phyloP scores from a whole-genome alignment of 2,329 filamentous ascomycete genomes.

The Monilinia fructigena region DNA sequence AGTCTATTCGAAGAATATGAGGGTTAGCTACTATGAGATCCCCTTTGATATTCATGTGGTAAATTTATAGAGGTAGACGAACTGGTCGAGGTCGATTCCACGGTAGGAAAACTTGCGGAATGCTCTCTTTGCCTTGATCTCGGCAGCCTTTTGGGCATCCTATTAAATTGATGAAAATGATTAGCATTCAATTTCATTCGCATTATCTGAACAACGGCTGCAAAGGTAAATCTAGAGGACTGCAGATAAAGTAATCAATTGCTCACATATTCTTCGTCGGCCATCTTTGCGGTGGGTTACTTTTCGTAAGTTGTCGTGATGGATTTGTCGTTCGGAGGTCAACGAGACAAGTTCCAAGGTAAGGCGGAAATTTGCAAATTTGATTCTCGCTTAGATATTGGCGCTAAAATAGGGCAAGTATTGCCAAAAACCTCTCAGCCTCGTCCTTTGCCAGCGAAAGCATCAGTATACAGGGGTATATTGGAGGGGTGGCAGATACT shows the following conservation, averaged over 20 bases:
- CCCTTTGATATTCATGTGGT: conserved; percentile 39
- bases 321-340: conserved; percentile 25
- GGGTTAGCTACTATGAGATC: conserved; percentile 40
- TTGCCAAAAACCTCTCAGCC: conserved; percentile 11
- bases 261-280: conserved; percentile 72
- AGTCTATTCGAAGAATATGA: conserved; percentile 61
- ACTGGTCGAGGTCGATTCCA: conserved; percentile 99
- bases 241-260: conserved; percentile 24
- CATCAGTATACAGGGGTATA: neutral
- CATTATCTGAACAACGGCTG: neutral
- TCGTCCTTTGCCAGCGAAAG: neutral
- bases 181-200: conserved; percentile 39
- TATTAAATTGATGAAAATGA: conserved; percentile 44
- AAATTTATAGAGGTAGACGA: conserved; percentile 48
- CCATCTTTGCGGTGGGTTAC: conserved; percentile 62
- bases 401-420: conserved; percentile 21
- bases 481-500: neutral
- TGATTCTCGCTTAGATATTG: conserved; percentile 18
- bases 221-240: neutral
- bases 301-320: conserved; percentile 33
- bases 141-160: conserved; percentile 97
- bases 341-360: neutral
- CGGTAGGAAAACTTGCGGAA: conserved; percentile 99
- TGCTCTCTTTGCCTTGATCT: conserved; percentile 99
- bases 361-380: conserved; percentile 7